Evolutionary conservation across 768 basidiomycete genomes (phyloP).

Genomic region (Trametes maxima): DNA sequence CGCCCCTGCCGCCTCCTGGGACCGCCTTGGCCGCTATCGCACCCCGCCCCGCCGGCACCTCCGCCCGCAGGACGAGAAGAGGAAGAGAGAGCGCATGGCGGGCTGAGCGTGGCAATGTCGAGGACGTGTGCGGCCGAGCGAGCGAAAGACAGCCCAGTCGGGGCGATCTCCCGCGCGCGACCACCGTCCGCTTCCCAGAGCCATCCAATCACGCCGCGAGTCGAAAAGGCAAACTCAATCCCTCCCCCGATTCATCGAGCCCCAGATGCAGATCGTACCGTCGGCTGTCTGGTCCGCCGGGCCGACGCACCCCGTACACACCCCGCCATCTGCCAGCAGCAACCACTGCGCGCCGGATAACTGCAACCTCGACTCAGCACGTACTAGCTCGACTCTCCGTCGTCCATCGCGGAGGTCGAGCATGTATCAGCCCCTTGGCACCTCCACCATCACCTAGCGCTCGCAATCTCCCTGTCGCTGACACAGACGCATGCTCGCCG

Average conservation of each 20-base stretch:
- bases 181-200: neutral
- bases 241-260: neutral
- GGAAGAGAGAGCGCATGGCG: neutral
- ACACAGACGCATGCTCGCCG: conserved; percentile 8
- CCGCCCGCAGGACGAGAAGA: too few relatives aligned
- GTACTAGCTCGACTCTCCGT: neutral
- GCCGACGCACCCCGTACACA: neutral
- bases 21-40: neutral
- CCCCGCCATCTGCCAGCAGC: neutral
- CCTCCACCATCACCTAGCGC: conserved; percentile 11
- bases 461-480: conserved; percentile 1
- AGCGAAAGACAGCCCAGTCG: neutral
- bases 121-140: conserved; percentile 1
- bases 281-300: neutral
- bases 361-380: neutral
- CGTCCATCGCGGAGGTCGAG: neutral
- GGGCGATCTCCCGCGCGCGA: conserved; percentile 6
- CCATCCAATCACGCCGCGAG: conserved; percentile 5
- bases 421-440: conserved; percentile 9
- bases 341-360: neutral
- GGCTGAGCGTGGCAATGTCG: conserved; percentile 3
- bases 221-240: conserved; percentile 11
- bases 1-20: neutral
- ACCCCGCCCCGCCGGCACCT: too few relatives aligned
- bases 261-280: conserved; percentile 9